These are phyloP conservation scores for Ogataea methanolica DNA, from an alignment of 805 yeast species.

Conservation along the genomic window DNA sequence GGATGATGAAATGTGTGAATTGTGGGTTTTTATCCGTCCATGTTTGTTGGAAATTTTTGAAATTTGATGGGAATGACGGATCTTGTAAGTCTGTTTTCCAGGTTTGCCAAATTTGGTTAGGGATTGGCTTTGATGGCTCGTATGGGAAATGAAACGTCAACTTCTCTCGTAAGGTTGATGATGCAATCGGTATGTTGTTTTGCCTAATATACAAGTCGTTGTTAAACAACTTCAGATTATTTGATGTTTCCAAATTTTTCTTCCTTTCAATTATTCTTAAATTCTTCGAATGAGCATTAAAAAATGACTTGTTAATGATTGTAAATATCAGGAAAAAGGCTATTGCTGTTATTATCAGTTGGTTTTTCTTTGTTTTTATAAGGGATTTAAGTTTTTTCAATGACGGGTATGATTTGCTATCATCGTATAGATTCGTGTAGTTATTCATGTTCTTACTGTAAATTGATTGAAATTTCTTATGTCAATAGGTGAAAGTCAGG, in stretches of 20 bases:
- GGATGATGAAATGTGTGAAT: constrained; percentile 65
- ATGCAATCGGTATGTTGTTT: constrained; percentile 12
- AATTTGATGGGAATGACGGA: constrained; percentile 49
- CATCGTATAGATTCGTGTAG: constrained; percentile 7
- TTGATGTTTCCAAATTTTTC: too few relatives aligned
- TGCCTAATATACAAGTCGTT: not conserved
- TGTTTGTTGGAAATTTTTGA: constrained; percentile 44
- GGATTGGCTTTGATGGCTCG: constrained; percentile 56
- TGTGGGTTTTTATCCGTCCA: constrained; percentile 66
- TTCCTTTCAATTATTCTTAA: too few relatives aligned
- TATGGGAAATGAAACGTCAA: constrained; percentile 74
- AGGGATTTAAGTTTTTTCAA: not conserved
- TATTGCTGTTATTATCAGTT: constrained; percentile 1
- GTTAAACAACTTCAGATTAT: too few relatives aligned
- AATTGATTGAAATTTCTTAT: not conserved
- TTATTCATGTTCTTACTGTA: not conserved
- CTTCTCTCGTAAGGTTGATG: constrained; percentile 44
- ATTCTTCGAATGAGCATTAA: too few relatives aligned
- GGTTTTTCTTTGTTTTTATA: constrained; percentile 1
- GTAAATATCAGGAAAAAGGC: too few relatives aligned
- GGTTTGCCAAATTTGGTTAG: constrained; percentile 88
- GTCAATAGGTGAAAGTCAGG: not conserved
- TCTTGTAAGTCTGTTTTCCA: constrained; percentile 74
- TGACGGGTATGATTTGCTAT: constrained; percentile 1
- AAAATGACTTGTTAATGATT: too few relatives aligned